Percentiles rank a stretch among this genome's conserved stretches.
These are phyloP conservation scores for Neopestalotiopsis rosae DNA, from an alignment of 2,329 filamentous ascomycete genomes.

Conservation along the genomic window DNA sequence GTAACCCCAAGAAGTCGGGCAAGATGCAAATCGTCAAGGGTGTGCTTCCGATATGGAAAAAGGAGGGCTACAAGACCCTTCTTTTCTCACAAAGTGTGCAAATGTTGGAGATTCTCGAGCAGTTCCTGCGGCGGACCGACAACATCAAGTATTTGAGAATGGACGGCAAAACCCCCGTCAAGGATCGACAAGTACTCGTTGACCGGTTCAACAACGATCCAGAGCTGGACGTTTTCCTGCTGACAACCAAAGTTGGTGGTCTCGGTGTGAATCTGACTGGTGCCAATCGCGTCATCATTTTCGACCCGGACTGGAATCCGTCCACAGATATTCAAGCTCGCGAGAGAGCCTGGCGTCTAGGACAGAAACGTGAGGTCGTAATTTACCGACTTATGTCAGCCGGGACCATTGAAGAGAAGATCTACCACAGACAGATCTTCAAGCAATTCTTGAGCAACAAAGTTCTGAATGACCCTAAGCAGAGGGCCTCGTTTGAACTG, in stretches of 20 bases:
- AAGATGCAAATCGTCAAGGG: slow-evolving; percentile 96
- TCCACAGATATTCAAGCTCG: slow-evolving; percentile 95
- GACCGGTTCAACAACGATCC: slow-evolving; percentile 90
- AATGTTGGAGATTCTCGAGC: slow-evolving; percentile 94
- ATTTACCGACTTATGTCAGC: slow-evolving; percentile 98
- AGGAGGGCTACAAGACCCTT: slow-evolving; percentile 88
- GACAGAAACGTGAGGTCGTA: slow-evolving; percentile 92
- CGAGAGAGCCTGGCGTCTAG: slow-evolving; percentile 93
- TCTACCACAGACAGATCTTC: slow-evolving; percentile 97
- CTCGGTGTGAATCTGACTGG: slow-evolving; percentile 94
- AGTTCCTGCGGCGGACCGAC: slow-evolving; percentile 71
- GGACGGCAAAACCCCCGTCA: slow-evolving; percentile 91
- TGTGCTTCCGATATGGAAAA: slow-evolving; percentile 86
- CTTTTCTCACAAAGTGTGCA: slow-evolving; percentile 92
- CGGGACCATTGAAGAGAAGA: slow-evolving; percentile 98
- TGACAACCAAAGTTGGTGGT: slow-evolving; percentile 95
- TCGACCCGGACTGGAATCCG: slow-evolving; percentile 98
- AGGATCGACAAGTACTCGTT: slow-evolving; percentile 85
- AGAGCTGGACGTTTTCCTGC: slow-evolving; percentile 82
- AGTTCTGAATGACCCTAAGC: slow-evolving; percentile 91
- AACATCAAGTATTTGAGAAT: slow-evolving; percentile 83
- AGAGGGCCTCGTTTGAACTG: slow-evolving; percentile 88
- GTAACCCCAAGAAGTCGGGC: slow-evolving; percentile 78
- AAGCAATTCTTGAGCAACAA: slow-evolving; percentile 98
- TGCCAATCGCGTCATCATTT: slow-evolving; percentile 95